Evolutionary conservation across 179 eudicot species (phyloP).

Genomic region (Spinacia oleracea): DNA sequence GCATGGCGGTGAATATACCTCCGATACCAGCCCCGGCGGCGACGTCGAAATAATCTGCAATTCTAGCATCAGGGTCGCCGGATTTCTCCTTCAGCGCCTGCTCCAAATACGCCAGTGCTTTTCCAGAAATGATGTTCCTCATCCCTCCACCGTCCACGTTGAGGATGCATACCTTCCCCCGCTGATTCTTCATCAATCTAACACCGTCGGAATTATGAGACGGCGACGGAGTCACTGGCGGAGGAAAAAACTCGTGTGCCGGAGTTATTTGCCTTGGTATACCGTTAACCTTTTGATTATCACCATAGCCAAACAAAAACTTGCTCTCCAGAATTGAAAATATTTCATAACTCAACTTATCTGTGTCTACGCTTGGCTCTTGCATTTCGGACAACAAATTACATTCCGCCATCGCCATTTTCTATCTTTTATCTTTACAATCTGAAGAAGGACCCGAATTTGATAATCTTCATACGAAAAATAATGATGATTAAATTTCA

Average conservation of each 20-base stretch:
- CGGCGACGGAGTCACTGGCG: slow-evolving; percentile 18
- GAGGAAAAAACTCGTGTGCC: slow-evolving; percentile 18
- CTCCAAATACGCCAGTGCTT: slow-evolving; percentile 69
- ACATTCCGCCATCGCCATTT: slow-evolving; percentile 43
- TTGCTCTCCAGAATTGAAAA: slow-evolving; percentile 84
- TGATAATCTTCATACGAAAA: too few relatives aligned
- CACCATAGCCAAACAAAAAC: slow-evolving; percentile 78
- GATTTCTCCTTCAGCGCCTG: slow-evolving; percentile 58
- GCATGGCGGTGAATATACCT: slow-evolving; percentile 79
- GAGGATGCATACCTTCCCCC: slow-evolving; percentile 82
- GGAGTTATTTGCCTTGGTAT: slow-evolving; percentile 55
- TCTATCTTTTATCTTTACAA: too few relatives aligned
- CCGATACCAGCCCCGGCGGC: slow-evolving; percentile 85
- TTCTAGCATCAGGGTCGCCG: slow-evolving; percentile 70
- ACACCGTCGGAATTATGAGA: slow-evolving; percentile 22
- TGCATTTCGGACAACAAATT: slow-evolving; percentile 48
- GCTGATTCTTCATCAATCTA: slow-evolving; percentile 59
- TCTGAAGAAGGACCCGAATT: too few relatives aligned
- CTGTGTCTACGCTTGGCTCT: slow-evolving; percentile 82
- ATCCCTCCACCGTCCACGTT: slow-evolving; percentile 86
- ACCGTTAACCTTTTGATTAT: slow-evolving; percentile 40
- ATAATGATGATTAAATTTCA: too few relatives aligned
- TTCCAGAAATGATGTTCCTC: slow-evolving; percentile 71
- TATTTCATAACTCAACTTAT: slow-evolving; percentile 91
- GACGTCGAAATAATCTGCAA: slow-evolving; percentile 86